Evolutionary conservation across 164 flowering plant genomes (phyloP), one percentile per base, ranked within the genome.

Genomic region (Sedum album): DNA sequence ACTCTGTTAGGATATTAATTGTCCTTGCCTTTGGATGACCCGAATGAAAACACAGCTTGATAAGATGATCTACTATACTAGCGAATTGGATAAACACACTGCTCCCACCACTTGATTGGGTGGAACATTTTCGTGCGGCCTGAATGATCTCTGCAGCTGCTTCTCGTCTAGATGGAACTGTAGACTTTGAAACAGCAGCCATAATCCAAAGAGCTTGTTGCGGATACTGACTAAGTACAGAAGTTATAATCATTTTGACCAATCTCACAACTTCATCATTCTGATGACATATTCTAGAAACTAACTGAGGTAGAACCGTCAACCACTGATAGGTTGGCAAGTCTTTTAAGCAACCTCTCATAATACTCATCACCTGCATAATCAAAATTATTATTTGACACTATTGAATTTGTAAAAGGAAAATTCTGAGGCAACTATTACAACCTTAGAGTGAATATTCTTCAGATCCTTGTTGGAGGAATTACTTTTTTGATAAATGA

Each of bases 141-240:
- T 90, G 90, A 65, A 95, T 86, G 74, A 95, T 95, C 83, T 88
- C 97, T 60, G 94, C 90, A 70, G 97, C 97, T 66, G 97, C 97
- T 68, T 90, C 91, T 60, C 92, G 84, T 80, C 99, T 88, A 28
- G 96, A 86, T 69, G 97, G 81, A 67, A 95, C 91, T 20, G 93
- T 84, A 36, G 99, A 95, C 77, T 95, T 95, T 71, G 99, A 89
- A 76, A 95, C 99, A 48, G 97, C 99, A 38, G 97, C 99, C 99
- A 95, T 92, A 31, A 83, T 86, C 99, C 99, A 95, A 31, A 95
- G 85, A 41, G 89, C 91, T 79, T 95, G 99, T 68, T 95, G 99
- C 49, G 99, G 97, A 66, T 86, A 95, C 70, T 86, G 84, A 61
- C 79, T 82, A 41, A 95, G 85, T 74, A 95, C 96, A 72, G 93